Percentiles rank a stretch among this genome's conserved stretches.
phyloP scores from a whole-genome alignment of 2,329 filamentous ascomycete species.

The Alternaria gaisen region DNA sequence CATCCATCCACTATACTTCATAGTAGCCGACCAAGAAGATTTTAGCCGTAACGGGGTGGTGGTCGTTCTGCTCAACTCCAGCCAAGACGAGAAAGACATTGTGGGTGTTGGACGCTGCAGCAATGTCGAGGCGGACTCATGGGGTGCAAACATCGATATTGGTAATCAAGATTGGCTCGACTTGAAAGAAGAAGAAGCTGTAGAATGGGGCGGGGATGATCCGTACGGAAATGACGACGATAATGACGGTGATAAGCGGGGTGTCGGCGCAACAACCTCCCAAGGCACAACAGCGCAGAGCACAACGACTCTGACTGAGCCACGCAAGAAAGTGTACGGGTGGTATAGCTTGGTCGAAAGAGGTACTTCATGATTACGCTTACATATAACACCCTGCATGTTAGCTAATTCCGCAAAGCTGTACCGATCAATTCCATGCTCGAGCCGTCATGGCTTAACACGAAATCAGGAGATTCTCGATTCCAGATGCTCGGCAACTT shows the following conservation, averaged over 20 bases:
- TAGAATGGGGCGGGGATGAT: not conserved
- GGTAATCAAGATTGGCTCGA: constrained; percentile 11
- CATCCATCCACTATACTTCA: constrained; percentile 9
- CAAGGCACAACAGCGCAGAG: not conserved
- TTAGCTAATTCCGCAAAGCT: not conserved
- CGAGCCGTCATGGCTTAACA: not conserved
- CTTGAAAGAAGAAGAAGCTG: constrained; percentile 3
- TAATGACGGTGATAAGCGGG: not conserved
- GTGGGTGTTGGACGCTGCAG: constrained; percentile 4
- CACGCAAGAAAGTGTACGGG: not conserved
- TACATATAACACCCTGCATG: not conserved
- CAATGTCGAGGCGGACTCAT: constrained; percentile 5
- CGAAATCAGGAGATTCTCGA: constrained; percentile 4
- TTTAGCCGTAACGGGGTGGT: constrained; percentile 1
- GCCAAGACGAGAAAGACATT: constrained; percentile 6
- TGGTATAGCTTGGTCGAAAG: constrained; percentile 6
- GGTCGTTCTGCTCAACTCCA: constrained; percentile 7
- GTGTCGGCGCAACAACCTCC: not conserved
- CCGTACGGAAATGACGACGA: not conserved
- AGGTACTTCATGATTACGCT: not conserved
- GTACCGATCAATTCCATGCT: constrained; percentile 5
- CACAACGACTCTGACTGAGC: not conserved
- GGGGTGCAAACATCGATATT: constrained; percentile 6
- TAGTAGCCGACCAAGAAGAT: constrained; percentile 8
- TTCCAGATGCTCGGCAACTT: constrained; percentile 7